Base-by-base conservation (phyloP, 106 monocot genomes). In the Acanthochlamys bracteata region DNA sequence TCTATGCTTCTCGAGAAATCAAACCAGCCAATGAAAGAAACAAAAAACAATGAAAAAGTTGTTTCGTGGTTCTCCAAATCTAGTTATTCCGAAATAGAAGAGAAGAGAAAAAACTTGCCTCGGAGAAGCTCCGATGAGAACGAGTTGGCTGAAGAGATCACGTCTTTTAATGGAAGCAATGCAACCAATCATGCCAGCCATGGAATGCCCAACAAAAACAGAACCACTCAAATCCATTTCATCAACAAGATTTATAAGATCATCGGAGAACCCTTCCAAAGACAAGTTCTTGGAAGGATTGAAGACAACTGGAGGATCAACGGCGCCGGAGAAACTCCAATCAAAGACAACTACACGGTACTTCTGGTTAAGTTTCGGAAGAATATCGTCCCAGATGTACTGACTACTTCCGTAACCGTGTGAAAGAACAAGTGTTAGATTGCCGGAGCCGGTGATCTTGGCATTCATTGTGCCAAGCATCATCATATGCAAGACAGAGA, bases 171-270 rank as follows among this genome's bases (percentile, higher is more conserved):
- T 49, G 23, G 88, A 78, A 2, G 84, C 88, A 16, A 84, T 69
- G 78, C 88, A 89, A 11, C 84, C 78, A 39, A 84, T 60, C 84
- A 89, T 84, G 69, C 73, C 84, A 23, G 88, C 49, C 88, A 89
- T 84, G 75, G 88, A 84, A 60, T 89, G 84, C 1, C 88, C 88
- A 11, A 89, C 55, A 42, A 55, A 84, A 13, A 81, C 67, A 15
- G 52, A 64, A 17, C n/a, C 70, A 4, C 39, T 64, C 13, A 81
- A 26, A 20, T 64, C n/a, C 69, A 78, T 66, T 23, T 65, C 64
- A 19, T 89, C 88, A 17, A 78, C 27, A 4, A 89, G 66, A 20
- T 69, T 42, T 57, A 89, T 42, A 52, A 84, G 78, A 14, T 73
- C 78, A 23, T 89, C 78, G 9, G 84, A 26, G 65, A 80, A 78